Evolutionary conservation across 345 rosid genomes (phyloP), one percentile per base, ranked within the genome.

Genomic region (Gossypium turneri): DNA sequence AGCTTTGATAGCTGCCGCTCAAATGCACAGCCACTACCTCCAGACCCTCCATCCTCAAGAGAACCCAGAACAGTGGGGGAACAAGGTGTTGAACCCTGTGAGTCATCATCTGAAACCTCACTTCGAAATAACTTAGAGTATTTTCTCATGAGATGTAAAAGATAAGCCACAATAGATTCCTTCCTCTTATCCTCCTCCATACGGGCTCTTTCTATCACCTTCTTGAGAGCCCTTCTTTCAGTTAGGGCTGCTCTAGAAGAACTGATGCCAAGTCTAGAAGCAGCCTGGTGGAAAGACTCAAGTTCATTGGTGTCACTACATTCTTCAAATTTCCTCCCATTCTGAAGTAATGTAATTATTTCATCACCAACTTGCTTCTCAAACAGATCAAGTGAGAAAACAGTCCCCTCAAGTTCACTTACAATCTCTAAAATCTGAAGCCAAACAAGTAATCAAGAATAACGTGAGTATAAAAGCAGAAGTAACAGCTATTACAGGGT

Each of bases 311-410:
- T 83, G 78, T 93, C 98, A 38, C 74, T 79, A 76, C 82, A 76
- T 67, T 82, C 82, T 61, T 87, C 90, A 62, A 89, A 92, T 77
- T 89, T 93, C 77, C 90, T 86, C 75, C 95, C 97, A 76, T 93
- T 97, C 84, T 93, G 99, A 47, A 96, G 94, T 75, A 96, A 75
- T n/a, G 85, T 75, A 63, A 96, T 88, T 74, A 96, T 87, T 55
- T 90, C 94, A 79, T 93, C 95, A 7, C 99, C 99, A 34, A 92
- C 94, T 89, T 93, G 97, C 67, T 96, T 96, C 90, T 96, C 99
- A 6, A 63, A 83, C 7, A 88, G 89, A 80, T 87, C 89, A 59
- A 92, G 90, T 10, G 85, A 82, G 79, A 96, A 93, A 43, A 75
- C 84, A 6, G 82, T 84, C 63, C 76, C 82, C 85, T 88, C 93